Percentiles rank a stretch among this genome's conserved stretches.
phyloP scores from a whole-genome alignment of 345 rosid genomes.

The Microthlaspi erraticum region DNA sequence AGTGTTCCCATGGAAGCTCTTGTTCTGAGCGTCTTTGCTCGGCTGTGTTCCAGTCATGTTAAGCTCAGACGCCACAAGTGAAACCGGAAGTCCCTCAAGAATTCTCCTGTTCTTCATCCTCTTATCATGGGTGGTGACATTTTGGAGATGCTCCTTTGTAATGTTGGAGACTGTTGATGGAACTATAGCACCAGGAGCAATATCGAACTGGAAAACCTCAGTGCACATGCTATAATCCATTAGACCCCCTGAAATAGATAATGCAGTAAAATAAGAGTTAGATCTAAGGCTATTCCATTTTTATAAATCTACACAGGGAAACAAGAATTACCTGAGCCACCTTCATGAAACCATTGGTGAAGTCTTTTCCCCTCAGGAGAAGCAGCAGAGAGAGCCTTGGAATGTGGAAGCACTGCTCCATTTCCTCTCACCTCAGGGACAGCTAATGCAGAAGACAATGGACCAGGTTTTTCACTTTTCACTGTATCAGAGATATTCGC shows the following conservation, averaged over 20 bases:
- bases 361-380: constrained; percentile 68
- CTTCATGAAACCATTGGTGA: constrained; percentile 98
- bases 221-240: constrained; percentile 93
- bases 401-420: constrained; percentile 54
- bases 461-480: constrained; percentile 49
- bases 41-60: constrained; percentile 54
- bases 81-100: constrained; percentile 61
- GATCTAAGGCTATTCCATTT: background rate
- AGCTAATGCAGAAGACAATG: constrained; percentile 63
- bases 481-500: constrained; percentile 49
- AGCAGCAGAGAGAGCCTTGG: constrained; percentile 63
- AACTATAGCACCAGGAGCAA: constrained; percentile 69
- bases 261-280: background rate
- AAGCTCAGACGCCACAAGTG: constrained; percentile 56
- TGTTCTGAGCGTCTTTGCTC: constrained; percentile 47
- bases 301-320: background rate
- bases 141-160: constrained; percentile 51
- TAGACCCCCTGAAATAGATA: constrained; percentile 65
- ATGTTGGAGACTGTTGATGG: constrained; percentile 68
- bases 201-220: constrained; percentile 92
- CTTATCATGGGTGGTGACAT: constrained; percentile 51
- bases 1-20: constrained; percentile 52
- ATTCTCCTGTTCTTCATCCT: constrained; percentile 68
- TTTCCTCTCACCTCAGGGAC: constrained; percentile 59
- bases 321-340: constrained; percentile 72